Base-by-base conservation (phyloP, 2,329 filamentous ascomycete species). In the Endocalyx cinctus region DNA sequence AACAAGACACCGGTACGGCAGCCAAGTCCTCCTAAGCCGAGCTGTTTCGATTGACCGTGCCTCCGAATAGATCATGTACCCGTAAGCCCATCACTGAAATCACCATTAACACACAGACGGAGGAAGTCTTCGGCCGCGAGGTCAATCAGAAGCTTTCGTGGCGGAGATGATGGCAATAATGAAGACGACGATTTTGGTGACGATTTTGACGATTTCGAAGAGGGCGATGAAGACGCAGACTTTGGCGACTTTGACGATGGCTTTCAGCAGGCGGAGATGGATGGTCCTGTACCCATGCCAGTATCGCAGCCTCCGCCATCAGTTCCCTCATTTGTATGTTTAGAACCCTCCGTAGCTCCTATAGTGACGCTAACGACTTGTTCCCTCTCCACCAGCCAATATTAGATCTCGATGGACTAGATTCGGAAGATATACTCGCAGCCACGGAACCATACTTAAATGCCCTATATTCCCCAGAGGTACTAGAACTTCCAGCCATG, bases 191-290 rank as follows among this genome's bases (percentile, higher is more conserved):
- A 69, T 26, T 77, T 75, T 51, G 74, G 69, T 15, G 74, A 78
- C 48, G 75, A 79, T 40, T 73, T 76, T 58, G 74, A 80, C 53
- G 75, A 78, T 41, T 79, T 80, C 45, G 73, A 77, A 48, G 75
- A 79, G 49, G 74, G 72, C 30, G 70, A 67, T 41, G 64, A 65
- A 36, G 67, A 68, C 45, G 69, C 64, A 27, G 64, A 74, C 49
- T 81, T 82, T 62, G 77, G 78, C 50, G 82, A 85, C 50, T 87
- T 87, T 59, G 80, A 84, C 52, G 83, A 82, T 46, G 79, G 70
- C 23, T 87, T 87, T 54, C 74, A 86, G 50, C 67, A 77, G 54
- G 57, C 74, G 36, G 66, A 67, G 34, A 53, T 60, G 17, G 45
- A 59, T 25, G 37, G 54, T 29, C 33, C 48, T 5, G 48, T 51